phyloP scores from a whole-genome alignment of 176 grass and related monocot species.

The Puya raimondii region DNA sequence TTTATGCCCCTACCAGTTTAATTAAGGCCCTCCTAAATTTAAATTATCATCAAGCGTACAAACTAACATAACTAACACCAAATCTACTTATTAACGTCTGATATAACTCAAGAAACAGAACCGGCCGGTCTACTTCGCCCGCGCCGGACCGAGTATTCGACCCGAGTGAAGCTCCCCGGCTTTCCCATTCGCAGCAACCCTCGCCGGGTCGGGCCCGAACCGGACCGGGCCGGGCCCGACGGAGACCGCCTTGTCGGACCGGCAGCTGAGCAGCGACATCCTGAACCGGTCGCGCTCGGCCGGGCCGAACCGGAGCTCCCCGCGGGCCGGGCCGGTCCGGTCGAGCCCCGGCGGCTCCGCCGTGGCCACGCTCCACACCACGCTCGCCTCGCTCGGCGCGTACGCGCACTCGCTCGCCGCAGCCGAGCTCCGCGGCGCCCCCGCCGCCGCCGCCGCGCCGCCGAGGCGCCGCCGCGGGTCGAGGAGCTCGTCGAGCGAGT shows the following conservation, averaged over 20 bases:
- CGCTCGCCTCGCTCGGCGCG: slow-evolving; percentile 36
- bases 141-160: not conserved
- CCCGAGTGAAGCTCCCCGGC: not conserved
- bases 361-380: slow-evolving; percentile 40
- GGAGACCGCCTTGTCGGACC: not conserved
- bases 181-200: not conserved
- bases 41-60: too few species aligned
- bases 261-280: not conserved
- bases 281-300: not conserved
- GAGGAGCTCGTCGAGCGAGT: slow-evolving; percentile 32
- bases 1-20: too few species aligned
- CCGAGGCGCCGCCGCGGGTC: slow-evolving; percentile 1
- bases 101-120: not conserved
- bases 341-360: slow-evolving; percentile 34
- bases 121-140: slow-evolving; percentile 22
- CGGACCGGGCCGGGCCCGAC: not conserved
- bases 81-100: too few species aligned
- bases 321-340: slow-evolving; percentile 26
- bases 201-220: not conserved
- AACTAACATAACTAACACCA: too few species aligned
- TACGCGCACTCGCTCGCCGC: slow-evolving; percentile 33
- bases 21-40: too few species aligned
- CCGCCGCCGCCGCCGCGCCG: not conserved
- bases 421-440: not conserved
- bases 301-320: slow-evolving; percentile 5